Conservation (phyloP, 2,329 filamentous ascomycete species). For the Trichoderma asperellum region DNA sequence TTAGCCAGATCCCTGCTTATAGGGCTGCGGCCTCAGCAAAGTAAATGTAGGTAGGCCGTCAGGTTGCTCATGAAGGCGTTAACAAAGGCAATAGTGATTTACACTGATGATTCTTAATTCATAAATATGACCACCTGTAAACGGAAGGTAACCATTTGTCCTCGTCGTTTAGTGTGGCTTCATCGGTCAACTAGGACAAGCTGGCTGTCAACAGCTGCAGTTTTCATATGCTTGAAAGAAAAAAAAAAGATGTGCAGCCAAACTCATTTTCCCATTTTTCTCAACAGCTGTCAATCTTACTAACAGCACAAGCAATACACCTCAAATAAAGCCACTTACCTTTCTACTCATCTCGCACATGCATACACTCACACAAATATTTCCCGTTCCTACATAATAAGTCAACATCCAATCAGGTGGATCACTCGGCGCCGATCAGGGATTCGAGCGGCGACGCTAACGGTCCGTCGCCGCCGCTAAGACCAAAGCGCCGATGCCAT, state of each 20-base stretch:
- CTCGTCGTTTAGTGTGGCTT: too few relatives aligned
- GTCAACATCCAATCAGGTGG: background rate
- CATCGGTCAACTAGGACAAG: too few relatives aligned
- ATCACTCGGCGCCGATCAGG: background rate
- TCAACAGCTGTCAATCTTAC: too few relatives aligned
- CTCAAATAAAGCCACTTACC: background rate
- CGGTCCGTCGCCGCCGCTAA: constrained; percentile 20
- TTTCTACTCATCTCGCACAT: background rate
- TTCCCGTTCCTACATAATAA: background rate
- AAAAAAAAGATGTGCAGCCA: too few relatives aligned
- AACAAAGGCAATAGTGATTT: background rate
- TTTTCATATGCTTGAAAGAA: too few relatives aligned
- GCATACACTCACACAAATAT: background rate
- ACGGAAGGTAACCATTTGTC: too few relatives aligned
- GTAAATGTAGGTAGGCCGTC: background rate
- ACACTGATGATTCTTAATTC: background rate
- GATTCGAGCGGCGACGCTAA: constrained; percentile 20
- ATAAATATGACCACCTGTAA: too few relatives aligned
- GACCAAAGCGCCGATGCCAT: constrained; percentile 5
- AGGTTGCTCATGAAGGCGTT: background rate
- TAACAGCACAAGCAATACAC: too few relatives aligned
- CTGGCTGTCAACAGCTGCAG: too few relatives aligned
- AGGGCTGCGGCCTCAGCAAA: background rate
- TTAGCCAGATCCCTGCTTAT: background rate
- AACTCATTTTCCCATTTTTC: too few relatives aligned